Conservation (phyloP, 495 filamentous ascomycete genomes). For the Penicillium argentinense region DNA sequence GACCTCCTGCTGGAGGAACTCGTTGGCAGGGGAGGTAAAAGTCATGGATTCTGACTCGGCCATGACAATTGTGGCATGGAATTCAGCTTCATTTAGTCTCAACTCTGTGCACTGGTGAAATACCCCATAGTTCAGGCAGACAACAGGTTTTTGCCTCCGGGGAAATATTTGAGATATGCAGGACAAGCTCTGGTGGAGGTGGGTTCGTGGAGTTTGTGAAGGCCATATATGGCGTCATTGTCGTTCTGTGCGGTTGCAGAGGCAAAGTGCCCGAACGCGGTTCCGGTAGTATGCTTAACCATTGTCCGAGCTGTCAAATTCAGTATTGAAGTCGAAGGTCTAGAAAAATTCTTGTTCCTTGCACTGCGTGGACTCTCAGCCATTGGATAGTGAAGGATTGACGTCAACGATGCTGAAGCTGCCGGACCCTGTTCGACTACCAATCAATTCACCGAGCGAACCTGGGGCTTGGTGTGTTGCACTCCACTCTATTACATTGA, state of each 20-base stretch:
- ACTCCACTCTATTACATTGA: too few relatives aligned
- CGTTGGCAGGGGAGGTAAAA: constrained; percentile 11
- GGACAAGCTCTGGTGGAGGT: not conserved
- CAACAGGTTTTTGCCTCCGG: too few relatives aligned
- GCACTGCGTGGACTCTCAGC: not conserved
- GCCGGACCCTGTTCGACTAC: too few relatives aligned
- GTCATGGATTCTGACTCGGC: not conserved
- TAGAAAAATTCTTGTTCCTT: not conserved
- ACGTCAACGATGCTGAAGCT: constrained; percentile 1
- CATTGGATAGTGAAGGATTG: too few relatives aligned
- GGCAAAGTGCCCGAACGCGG: not conserved
- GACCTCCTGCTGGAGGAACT: constrained; percentile 33
- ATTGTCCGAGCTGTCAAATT: not conserved
- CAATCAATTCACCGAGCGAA: too few relatives aligned
- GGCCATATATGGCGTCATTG: constrained; percentile 4
- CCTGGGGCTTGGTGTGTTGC: too few relatives aligned
- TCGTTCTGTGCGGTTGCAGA: not conserved
- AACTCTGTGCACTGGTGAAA: not conserved
- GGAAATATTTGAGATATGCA: too few relatives aligned
- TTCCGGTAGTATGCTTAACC: not conserved
- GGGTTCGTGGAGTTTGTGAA: not conserved
- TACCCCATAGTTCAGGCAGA: not conserved
- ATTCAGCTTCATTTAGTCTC: not conserved
- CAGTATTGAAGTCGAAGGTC: not conserved
- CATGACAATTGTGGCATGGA: not conserved